Conservation (phyloP, 176 grass and related monocot genomes). For the Zizania latifolia region DNA sequence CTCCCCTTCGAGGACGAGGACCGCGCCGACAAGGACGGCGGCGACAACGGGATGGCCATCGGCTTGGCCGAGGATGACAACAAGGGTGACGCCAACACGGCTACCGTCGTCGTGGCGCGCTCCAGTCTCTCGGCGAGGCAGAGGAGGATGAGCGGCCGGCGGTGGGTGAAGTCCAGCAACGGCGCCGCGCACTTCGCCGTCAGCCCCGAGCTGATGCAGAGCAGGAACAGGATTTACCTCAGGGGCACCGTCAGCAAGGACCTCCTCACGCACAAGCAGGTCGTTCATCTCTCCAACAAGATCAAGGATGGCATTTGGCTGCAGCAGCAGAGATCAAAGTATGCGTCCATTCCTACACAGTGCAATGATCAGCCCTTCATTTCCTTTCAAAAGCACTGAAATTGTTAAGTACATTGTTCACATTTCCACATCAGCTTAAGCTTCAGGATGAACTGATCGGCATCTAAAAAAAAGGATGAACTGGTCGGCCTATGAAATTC, state of each 20-base stretch:
- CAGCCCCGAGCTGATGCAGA: conserved; percentile 71
- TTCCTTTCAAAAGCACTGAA: background rate
- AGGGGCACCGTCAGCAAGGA: conserved; percentile 65
- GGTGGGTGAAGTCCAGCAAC: conserved; percentile 29
- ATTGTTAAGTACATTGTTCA: background rate
- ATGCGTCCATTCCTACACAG: background rate
- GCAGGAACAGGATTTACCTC: conserved; percentile 63
- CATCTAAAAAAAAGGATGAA: too few relatives aligned
- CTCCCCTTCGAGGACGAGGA: conserved; percentile 74
- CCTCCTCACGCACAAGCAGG: conserved; percentile 84
- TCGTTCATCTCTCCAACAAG: conserved; percentile 90
- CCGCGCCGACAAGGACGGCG: background rate
- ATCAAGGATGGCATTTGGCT: conserved; percentile 78
- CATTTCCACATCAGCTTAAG: background rate
- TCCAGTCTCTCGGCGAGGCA: conserved; percentile 63
- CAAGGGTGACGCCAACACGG: background rate
- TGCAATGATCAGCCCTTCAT: background rate
- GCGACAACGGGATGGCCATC: background rate
- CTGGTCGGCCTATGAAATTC: background rate
- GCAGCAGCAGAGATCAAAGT: conserved; percentile 71
- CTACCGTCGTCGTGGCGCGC: conserved; percentile 37
- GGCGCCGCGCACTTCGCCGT: conserved; percentile 30
- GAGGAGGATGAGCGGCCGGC: conserved; percentile 53
- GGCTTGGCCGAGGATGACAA: background rate
- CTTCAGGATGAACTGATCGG: background rate